These are phyloP conservation scores for Pseudozyma tsukubaensis DNA, from an alignment of 1,284 basidiomycete species.

Conservation along the genomic window DNA sequence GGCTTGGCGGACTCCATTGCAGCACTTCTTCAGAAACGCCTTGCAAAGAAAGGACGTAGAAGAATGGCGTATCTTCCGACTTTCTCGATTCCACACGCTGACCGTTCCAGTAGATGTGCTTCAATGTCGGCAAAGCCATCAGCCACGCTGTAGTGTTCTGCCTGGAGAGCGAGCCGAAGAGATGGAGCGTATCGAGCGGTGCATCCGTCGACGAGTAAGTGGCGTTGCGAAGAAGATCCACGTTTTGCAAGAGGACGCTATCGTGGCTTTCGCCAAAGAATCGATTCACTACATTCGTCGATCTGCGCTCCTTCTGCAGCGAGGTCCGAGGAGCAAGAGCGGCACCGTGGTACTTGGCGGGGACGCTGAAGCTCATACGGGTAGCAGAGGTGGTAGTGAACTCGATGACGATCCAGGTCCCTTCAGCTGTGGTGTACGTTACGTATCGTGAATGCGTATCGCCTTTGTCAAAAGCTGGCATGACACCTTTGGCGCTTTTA, in stretches of 20 bases:
- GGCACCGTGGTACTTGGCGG: constrained; percentile 7
- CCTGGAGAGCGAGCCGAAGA: constrained; percentile 16
- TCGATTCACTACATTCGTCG: constrained; percentile 10
- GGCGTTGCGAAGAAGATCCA: constrained; percentile 41
- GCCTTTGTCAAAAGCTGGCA: background rate
- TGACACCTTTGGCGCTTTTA: background rate
- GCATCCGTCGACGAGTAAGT: constrained; percentile 24
- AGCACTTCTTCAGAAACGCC: constrained; percentile 17
- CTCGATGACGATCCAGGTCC: constrained; percentile 10
- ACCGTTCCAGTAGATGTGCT: constrained; percentile 36
- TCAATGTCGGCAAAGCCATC: constrained; percentile 23
- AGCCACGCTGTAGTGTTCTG: constrained; percentile 1
- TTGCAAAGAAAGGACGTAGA: constrained; percentile 16
- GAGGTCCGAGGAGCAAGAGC: background rate
- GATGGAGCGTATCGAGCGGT: constrained; percentile 33
- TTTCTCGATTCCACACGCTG: constrained; percentile 5
- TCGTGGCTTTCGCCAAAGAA: constrained; percentile 31
- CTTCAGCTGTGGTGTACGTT: constrained; percentile 18
- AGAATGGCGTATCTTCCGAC: constrained; percentile 8
- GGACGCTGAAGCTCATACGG: constrained; percentile 18
- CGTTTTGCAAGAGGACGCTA: constrained; percentile 28
- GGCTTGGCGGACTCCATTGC: constrained; percentile 20
- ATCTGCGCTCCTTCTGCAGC: background rate
- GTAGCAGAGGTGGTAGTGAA: constrained; percentile 16
- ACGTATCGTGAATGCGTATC: constrained; percentile 2